phyloP scores from a whole-genome alignment of 495 filamentous ascomycete species.

The Neurospora sp. region DNA sequence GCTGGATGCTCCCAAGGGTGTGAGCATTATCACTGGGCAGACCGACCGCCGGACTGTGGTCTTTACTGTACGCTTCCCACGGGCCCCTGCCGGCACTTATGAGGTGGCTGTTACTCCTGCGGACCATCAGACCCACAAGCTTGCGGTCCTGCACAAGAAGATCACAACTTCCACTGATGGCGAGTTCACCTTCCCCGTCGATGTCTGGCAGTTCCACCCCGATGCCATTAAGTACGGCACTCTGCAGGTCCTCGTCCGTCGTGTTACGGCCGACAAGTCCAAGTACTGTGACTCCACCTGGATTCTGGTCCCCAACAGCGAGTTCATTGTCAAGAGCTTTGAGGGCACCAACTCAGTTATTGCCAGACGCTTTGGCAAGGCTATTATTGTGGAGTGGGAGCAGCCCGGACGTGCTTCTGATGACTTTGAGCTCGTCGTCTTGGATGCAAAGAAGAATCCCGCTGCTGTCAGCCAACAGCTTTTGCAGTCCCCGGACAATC shows the following conservation, averaged over 20 bases:
- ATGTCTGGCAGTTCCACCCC: not conserved
- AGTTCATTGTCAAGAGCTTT: not conserved
- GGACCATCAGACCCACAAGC: not conserved
- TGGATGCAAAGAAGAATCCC: not conserved
- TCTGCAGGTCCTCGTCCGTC: not conserved
- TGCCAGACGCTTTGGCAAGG: not conserved
- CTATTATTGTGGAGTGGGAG: not conserved
- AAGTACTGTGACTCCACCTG: not conserved
- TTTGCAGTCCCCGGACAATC: not conserved
- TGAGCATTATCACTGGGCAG: not conserved
- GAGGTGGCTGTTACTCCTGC: not conserved
- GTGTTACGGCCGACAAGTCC: not conserved
- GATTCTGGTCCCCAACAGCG: not conserved
- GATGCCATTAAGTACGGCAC: not conserved
- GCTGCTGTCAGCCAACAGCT: not conserved
- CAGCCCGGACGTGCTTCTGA: not conserved
- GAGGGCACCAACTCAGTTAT: not conserved
- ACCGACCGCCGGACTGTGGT: not conserved
- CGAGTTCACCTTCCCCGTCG: not conserved
- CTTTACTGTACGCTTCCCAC: not conserved
- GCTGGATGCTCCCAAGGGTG: not conserved
- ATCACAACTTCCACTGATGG: not conserved
- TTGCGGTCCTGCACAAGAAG: not conserved
- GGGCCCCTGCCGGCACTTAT: not conserved
- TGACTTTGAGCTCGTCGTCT: not conserved